Conservation (phyloP, 345 rosid genomes). For the Clausena lansium region DNA sequence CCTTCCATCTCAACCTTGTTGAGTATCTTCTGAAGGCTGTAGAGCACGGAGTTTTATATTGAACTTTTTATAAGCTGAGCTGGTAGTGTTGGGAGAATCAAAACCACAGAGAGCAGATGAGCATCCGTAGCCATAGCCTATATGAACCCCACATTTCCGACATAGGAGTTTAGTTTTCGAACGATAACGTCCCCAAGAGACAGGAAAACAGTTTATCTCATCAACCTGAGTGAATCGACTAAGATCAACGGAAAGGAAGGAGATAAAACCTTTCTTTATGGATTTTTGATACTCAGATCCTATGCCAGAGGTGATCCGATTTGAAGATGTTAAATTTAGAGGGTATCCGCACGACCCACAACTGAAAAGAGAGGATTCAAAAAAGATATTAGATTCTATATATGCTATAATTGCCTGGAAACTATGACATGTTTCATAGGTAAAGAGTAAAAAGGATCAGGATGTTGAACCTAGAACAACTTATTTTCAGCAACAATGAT, state of each 20-base stretch:
- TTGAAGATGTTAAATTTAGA: constrained; percentile 52
- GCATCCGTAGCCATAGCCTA: constrained; percentile 59
- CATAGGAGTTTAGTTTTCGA: constrained; percentile 59
- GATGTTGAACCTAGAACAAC: not conserved
- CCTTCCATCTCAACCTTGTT: constrained; percentile 42
- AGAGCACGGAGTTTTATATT: constrained; percentile 48
- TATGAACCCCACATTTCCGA: constrained; percentile 61
- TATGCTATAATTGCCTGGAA: not conserved
- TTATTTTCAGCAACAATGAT: not conserved
- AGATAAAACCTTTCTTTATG: constrained; percentile 40
- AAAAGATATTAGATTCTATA: not conserved
- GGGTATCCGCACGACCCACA: constrained; percentile 68
- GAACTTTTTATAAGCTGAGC: constrained; percentile 43
- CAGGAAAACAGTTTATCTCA: constrained; percentile 53
- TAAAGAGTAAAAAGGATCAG: not conserved
- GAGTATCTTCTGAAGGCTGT: constrained; percentile 50
- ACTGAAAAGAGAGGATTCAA: constrained; percentile 32
- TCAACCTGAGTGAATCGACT: constrained; percentile 63
- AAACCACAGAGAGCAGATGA: constrained; percentile 54
- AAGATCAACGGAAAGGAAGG: constrained; percentile 53
- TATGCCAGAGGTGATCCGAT: constrained; percentile 40
- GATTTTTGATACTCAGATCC: constrained; percentile 46
- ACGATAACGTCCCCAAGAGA: constrained; percentile 38
- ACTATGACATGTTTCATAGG: not conserved
- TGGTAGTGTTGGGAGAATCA: constrained; percentile 43